Base-by-base conservation (phyloP, 208 protist species). In the Crithidia bombi region DNA sequence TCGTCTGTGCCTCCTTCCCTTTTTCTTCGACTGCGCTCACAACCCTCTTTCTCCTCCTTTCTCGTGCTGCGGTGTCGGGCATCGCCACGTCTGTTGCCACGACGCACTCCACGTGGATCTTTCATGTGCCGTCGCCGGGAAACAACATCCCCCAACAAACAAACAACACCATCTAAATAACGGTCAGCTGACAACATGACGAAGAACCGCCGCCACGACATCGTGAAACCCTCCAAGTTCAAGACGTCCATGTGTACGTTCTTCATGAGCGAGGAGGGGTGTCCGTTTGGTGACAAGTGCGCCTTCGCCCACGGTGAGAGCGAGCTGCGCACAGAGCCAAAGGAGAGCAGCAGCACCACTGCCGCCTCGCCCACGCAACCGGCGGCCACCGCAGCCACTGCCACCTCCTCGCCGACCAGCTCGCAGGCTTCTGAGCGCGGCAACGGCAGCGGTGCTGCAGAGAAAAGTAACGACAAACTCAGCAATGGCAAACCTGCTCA, bases 201-300 rank as follows among this genome's bases (percentile, higher is more conserved):
- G 7, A 84, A 85, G 36, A 88, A 81, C 46, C 62, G 85, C 5
- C 81, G 78, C 30, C 89, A 90, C 69, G 86, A 92, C 69, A 91
- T 90, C 51, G 90, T 93, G 25, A 95, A 95, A 65, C 76, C 84
- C 39, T 91, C 86, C 56, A 95, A 93, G 78, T 92, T 82, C 67
- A 95, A 95, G 72, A 93, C 90, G 56, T 91, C 79, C n/a, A 83
- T 95, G 23, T 95, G 87, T 65, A 80, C 72, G 14, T 95, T 89
- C 69, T 92, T 82, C 39, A 17, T 81, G 17, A 87, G 72, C 28
- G 65, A 64, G 14, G 79, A 78, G 57, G 87, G 82, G 15, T 95
- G 87, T 63, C 87, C 82, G 4, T 93, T 91, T 62, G 90, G 83
- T 33, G 82, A 86, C 11, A 79, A 79, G n/a, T 95, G 90, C 51